Base-by-base conservation (phyloP, 805 yeast genomes). In the Wickerhamomyces alni region DNA sequence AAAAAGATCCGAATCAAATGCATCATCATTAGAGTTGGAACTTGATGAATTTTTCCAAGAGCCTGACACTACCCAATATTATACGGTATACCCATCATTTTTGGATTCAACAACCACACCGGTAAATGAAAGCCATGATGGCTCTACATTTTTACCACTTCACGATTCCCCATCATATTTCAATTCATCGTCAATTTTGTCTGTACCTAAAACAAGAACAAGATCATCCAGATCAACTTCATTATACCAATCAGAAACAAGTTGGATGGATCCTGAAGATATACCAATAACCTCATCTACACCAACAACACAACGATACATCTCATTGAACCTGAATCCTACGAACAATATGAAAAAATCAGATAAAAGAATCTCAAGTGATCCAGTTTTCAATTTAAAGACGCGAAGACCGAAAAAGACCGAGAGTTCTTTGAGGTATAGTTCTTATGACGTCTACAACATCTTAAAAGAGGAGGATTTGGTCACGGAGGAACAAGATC, bases 221-320 rank as follows among this genome's bases (percentile, higher is more conserved):
- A 17, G 48, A 33, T 46, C 53, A 5, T 49, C 52, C 3, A 33
- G 48, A 22, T 39, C 43, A 21, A 37, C 51, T 13, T 52, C 62
- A 3, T 31, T 69, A 31, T 67, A 72, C 47, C 54, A 61, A 3
- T 57, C 69, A 12, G 75, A 70, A 30, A 62, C 69, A 16, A 69
- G 66, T 40, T 74, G 80, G 79, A 72, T 74, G 77, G 78, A 73
- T 39, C 71, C 77, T 3, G 48, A 56, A 38, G 63, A 57, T 58
- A 49, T 42, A 17, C n/a, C 42, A 4, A 6, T 30, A 19, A 30
- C 48, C 2, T 42, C 54, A 2, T 41, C 47, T 3, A 53, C 59
- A 4, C 58, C 57, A 4, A 48, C 54, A 5, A 36, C n/a, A n/a
- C n/a, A 47, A 22, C 31, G 56, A 15, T 55, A 55, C 33, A 45